Percentiles rank a stretch among this genome's conserved stretches.
Evolutionary conservation across 2,329 filamentous ascomycete genomes (phyloP).

Genomic region (Talaromyces albobiverticillius): DNA sequence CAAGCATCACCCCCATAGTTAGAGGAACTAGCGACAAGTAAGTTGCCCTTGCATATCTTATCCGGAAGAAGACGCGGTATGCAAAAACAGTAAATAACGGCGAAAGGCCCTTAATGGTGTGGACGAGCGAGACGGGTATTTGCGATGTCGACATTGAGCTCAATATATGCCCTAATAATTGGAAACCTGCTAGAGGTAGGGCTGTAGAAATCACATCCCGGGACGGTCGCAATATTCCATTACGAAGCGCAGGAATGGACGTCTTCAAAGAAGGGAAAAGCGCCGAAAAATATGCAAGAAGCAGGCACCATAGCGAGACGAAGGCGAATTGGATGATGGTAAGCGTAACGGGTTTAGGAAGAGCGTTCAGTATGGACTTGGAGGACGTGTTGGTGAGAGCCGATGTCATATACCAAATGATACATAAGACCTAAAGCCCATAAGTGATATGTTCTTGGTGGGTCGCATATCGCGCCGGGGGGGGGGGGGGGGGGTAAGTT

Average conservation of each 20-base stretch:
- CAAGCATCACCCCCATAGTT: conserved; percentile 91
- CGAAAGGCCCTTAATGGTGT: conserved; percentile 97
- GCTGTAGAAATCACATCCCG: conserved; percentile 81
- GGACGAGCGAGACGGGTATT: conserved; percentile 94
- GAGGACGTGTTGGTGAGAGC: conserved; percentile 97
- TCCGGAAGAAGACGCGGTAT: conserved; percentile 84
- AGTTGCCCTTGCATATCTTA: conserved; percentile 80
- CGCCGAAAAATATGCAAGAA: conserved; percentile 72
- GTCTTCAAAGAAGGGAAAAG: conserved; percentile 68
- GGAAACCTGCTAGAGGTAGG: conserved; percentile 86
- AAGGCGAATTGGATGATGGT: conserved; percentile 93
- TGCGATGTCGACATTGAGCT: conserved; percentile 91
- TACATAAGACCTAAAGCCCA: conserved; percentile 68
- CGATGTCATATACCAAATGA: conserved; percentile 92
- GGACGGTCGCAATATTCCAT: conserved; percentile 78
- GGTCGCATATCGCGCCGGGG: neutral
- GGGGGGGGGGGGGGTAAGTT: neutral
- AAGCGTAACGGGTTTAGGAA: conserved; percentile 85
- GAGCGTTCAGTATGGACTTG: conserved; percentile 90
- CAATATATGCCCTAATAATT: conserved; percentile 88
- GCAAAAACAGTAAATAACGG: conserved; percentile 93
- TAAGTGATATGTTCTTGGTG: conserved; percentile 18
- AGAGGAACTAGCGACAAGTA: conserved; percentile 88
- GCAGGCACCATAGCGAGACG: conserved; percentile 81
- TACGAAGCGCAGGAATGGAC: conserved; percentile 72